These are phyloP conservation scores for Neoascochyta sp. DNA, from an alignment of 2,329 filamentous ascomycete species.

Conservation along the genomic window DNA sequence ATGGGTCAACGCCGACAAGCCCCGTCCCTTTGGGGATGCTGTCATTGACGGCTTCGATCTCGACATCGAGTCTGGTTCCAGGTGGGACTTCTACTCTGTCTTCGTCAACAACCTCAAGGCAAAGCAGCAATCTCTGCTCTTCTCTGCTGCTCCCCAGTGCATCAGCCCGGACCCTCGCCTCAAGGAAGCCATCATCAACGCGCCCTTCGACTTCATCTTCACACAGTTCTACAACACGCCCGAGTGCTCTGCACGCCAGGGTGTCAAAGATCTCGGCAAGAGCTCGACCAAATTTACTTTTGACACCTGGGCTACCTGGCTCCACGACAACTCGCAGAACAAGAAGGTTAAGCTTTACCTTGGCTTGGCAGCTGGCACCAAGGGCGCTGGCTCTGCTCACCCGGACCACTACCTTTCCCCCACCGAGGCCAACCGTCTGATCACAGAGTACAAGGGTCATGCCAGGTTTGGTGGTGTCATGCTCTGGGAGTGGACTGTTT, in stretches of 20 bases:
- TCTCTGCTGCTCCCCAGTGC: slow-evolving; percentile 55
- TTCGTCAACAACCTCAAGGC: slow-evolving; percentile 49
- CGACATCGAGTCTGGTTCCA: slow-evolving; percentile 42
- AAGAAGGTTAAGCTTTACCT: slow-evolving; percentile 51
- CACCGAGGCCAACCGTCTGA: slow-evolving; percentile 44
- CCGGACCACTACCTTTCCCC: slow-evolving; percentile 47
- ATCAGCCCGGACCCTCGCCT: slow-evolving; percentile 47
- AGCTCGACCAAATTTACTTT: slow-evolving; percentile 45
- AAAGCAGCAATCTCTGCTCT: slow-evolving; percentile 42
- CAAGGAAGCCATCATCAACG: slow-evolving; percentile 42
- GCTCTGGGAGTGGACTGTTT: slow-evolving; percentile 56
- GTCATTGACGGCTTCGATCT: slow-evolving; percentile 54
- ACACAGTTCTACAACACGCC: slow-evolving; percentile 56
- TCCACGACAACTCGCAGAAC: slow-evolving; percentile 39
- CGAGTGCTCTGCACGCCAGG: slow-evolving; percentile 49
- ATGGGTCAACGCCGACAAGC: slow-evolving; percentile 33
- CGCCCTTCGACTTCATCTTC: slow-evolving; percentile 53
- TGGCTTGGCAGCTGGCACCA: slow-evolving; percentile 43
- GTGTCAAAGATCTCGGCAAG: slow-evolving; percentile 21
- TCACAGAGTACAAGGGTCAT: slow-evolving; percentile 36
- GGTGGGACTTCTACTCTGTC: slow-evolving; percentile 44
- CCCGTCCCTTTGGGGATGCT: slow-evolving; percentile 48
- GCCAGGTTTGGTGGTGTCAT: slow-evolving; percentile 56
- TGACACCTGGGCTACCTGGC: slow-evolving; percentile 42
- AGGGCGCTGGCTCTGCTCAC: slow-evolving; percentile 17